phyloP scores from a whole-genome alignment of 2,329 filamentous ascomycete species.

The Zalaria obscura region DNA sequence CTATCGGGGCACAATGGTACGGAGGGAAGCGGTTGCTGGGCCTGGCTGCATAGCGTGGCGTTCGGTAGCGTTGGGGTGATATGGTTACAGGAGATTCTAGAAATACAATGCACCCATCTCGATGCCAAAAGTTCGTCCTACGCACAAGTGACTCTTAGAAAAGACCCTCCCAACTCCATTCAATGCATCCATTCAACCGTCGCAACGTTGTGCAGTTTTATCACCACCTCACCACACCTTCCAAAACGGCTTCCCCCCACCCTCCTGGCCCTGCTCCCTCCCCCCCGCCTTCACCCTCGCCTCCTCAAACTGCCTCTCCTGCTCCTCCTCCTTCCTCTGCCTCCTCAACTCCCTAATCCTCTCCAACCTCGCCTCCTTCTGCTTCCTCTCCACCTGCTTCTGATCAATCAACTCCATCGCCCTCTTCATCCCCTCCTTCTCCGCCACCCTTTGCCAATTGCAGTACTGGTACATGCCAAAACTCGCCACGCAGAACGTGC shows the following conservation, averaged over 20 bases:
- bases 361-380: slow-evolving; percentile 30
- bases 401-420: slow-evolving; percentile 70
- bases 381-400: slow-evolving; percentile 51
- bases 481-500: slow-evolving; percentile 56
- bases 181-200: too few species aligned
- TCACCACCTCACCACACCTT: slow-evolving; percentile 18
- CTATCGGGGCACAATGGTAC: too few species aligned
- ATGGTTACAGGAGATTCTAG: too few species aligned
- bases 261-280: slow-evolving; percentile 7
- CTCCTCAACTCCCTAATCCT: slow-evolving; percentile 23
- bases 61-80: too few species aligned
- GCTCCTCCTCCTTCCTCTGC: slow-evolving; percentile 27
- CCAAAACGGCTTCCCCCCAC: slow-evolving; percentile 16
- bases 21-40: too few species aligned
- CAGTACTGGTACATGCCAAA: slow-evolving; percentile 72
- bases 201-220: too few species aligned
- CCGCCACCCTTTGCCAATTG: slow-evolving; percentile 56
- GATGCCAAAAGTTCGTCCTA: too few species aligned
- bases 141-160: too few species aligned
- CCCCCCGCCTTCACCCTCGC: slow-evolving; percentile 10
- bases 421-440: slow-evolving; percentile 71
- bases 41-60: too few species aligned
- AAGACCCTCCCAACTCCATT: too few species aligned
- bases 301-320: slow-evolving; percentile 18
- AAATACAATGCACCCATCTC: too few species aligned